Conservation (phyloP, 1,284 basidiomycete genomes). For the Malassezia caprae region DNA sequence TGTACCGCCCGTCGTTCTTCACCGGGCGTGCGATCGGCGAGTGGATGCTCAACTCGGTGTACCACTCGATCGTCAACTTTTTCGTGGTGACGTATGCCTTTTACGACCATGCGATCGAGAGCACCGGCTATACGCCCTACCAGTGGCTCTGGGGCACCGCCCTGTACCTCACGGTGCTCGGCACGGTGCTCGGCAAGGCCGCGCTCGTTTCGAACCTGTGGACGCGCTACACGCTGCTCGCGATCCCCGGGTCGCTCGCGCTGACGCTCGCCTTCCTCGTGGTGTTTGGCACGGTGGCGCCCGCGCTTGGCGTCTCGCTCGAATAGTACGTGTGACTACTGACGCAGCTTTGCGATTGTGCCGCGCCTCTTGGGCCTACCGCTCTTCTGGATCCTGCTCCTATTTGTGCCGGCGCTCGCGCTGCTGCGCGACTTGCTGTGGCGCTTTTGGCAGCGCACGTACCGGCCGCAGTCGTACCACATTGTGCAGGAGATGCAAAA, state of each 20-base stretch:
- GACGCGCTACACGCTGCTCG: constrained; percentile 93
- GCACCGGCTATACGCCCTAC: constrained; percentile 70
- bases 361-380: constrained; percentile 73
- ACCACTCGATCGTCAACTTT: constrained; percentile 67
- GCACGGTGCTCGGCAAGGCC: constrained; percentile 94
- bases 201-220: constrained; percentile 95
- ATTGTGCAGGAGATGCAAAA: constrained; percentile 85
- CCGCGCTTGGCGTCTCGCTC: constrained; percentile 72
- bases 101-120: constrained; percentile 64
- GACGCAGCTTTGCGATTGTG: constrained; percentile 59
- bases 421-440: constrained; percentile 63
- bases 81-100: constrained; percentile 80
- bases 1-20: constrained; percentile 56
- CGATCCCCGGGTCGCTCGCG: constrained; percentile 76
- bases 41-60: constrained; percentile 83
- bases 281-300: constrained; percentile 77
- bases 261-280: constrained; percentile 92
- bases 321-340: constrained; percentile 51
- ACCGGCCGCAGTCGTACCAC: constrained; percentile 80
- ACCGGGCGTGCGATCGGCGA: constrained; percentile 60
- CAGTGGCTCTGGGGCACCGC: constrained; percentile 99
- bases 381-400: constrained; percentile 78
- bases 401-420: constrained; percentile 79
- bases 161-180: constrained; percentile 77
- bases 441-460: constrained; percentile 58